These are phyloP conservation scores for Gossypium stocksii DNA, from an alignment of 345 rosid species.

Conservation along the genomic window DNA sequence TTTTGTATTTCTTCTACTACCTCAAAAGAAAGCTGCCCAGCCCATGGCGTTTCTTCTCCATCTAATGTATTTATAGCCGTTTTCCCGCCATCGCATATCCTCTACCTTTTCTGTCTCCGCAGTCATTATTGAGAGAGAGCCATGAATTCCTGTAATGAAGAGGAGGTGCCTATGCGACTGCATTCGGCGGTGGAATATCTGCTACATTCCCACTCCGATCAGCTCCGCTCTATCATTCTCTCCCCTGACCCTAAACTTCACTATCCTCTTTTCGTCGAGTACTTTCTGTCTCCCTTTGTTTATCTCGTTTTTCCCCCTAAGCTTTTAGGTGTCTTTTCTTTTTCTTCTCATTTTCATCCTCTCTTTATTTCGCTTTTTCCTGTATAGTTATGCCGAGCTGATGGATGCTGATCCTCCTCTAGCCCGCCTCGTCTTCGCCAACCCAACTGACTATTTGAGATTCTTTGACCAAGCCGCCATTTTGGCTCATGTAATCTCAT, in stretches of 20 bases:
- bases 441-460: conserved; percentile 52
- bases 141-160: conserved; percentile 23
- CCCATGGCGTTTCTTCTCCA: background rate
- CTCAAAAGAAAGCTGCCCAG: background rate
- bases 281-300: background rate
- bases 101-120: background rate
- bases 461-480: conserved; percentile 66
- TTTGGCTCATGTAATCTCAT: conserved; percentile 59
- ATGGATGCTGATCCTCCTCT: conserved; percentile 58
- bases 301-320: background rate
- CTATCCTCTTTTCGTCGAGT: conserved; percentile 21
- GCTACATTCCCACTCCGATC: conserved; percentile 44
- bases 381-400: conserved; percentile 68
- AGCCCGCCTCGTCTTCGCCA: conserved; percentile 52
- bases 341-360: background rate
- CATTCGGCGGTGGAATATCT: conserved; percentile 59
- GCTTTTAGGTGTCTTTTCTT: background rate
- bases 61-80: background rate
- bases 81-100: conserved; percentile 23
- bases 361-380: background rate
- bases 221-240: conserved; percentile 61
- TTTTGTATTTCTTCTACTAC: too few species aligned
- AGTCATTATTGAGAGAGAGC: background rate
- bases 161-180: conserved; percentile 27
- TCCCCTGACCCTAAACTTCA: conserved; percentile 76